These are phyloP conservation scores for Byssothecium circinans DNA, from an alignment of 2,329 filamentous ascomycete species.

Conservation along the genomic window DNA sequence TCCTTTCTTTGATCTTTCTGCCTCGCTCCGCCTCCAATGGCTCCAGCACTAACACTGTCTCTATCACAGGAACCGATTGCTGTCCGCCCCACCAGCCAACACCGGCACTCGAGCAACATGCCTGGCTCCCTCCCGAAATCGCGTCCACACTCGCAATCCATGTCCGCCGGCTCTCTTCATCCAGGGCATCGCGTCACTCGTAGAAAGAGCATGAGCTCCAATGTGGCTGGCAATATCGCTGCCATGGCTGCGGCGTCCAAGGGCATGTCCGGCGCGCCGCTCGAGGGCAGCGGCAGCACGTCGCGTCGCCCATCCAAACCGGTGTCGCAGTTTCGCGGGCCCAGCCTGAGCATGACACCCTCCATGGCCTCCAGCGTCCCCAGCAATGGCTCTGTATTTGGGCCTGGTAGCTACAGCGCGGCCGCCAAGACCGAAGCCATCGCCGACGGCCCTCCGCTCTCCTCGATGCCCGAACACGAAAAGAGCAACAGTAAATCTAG, in stretches of 20 bases:
- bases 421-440: constrained; percentile 59
- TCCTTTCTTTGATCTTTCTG: constrained; percentile 12
- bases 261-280: constrained; percentile 64
- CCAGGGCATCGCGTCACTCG: constrained; percentile 83
- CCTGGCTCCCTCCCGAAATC: constrained; percentile 66
- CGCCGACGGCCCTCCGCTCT: constrained; percentile 68
- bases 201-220: constrained; percentile 88
- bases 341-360: constrained; percentile 60
- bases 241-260: constrained; percentile 71
- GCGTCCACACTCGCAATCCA: constrained; percentile 79
- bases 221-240: constrained; percentile 70
- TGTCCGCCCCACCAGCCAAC: constrained; percentile 48
- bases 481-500: constrained; percentile 55
- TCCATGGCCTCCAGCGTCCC: constrained; percentile 71
- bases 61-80: constrained; percentile 43
- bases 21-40: constrained; percentile 15
- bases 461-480: constrained; percentile 48
- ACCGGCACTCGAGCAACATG: constrained; percentile 53
- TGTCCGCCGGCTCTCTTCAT: constrained; percentile 76
- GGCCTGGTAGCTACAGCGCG: constrained; percentile 40
- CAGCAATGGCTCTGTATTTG: constrained; percentile 48
- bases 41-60: constrained; percentile 29
- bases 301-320: constrained; percentile 71
- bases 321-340: constrained; percentile 46
- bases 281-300: constrained; percentile 54